Percentiles rank a stretch among this genome's conserved stretches.
Evolutionary conservation across 2,329 filamentous ascomycete species (phyloP).

Genomic region (Venturia carpophila): DNA sequence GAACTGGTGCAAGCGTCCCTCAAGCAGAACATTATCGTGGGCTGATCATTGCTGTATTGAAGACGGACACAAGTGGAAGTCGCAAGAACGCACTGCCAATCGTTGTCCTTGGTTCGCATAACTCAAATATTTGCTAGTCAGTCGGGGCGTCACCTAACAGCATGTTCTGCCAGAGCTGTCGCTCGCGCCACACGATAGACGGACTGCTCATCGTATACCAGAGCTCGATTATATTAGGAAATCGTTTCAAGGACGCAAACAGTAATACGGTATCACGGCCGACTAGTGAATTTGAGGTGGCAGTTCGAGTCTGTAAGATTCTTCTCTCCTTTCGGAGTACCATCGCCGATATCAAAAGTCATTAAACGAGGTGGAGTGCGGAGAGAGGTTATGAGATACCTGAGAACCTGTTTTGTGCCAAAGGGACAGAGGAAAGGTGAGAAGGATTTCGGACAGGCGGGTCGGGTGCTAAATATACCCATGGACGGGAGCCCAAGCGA

Average conservation of each 20-base stretch:
- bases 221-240: too few species aligned
- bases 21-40: conserved; percentile 39
- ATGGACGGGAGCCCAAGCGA: too few species aligned
- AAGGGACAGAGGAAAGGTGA: too few species aligned
- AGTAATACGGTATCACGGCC: background rate
- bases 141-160: background rate
- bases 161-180: conserved; percentile 30
- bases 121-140: background rate
- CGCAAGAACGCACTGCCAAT: conserved; percentile 41
- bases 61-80: conserved; percentile 41
- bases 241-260: too few species aligned
- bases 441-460: too few species aligned
- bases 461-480: too few species aligned
- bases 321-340: background rate
- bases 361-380: too few species aligned
- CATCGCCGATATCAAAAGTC: too few species aligned
- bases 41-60: background rate
- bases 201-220: too few species aligned
- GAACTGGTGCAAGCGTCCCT: conserved; percentile 43
- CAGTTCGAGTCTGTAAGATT: background rate
- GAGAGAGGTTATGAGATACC: too few species aligned
- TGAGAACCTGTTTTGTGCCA: too few species aligned
- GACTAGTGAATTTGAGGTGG: background rate
- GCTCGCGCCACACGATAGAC: conserved; percentile 29
- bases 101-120: background rate